phyloP scores from a whole-genome alignment of 2,329 filamentous ascomycete genomes.

The Diaporthe citri region DNA sequence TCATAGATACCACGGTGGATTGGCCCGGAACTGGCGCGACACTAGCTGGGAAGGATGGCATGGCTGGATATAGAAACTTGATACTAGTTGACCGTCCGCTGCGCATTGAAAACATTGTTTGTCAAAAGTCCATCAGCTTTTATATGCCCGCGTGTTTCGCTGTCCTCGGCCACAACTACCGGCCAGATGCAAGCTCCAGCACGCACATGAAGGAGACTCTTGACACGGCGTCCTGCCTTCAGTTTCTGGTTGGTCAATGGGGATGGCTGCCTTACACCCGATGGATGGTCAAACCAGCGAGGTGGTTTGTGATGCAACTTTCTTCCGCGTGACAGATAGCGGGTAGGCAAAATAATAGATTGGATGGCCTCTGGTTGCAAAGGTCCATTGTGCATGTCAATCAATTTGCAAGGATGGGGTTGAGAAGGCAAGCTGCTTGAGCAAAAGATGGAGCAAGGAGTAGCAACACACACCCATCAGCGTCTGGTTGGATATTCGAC shows the following conservation, averaged over 20 bases:
- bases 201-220: background rate
- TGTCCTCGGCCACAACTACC: background rate
- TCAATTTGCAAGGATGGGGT: background rate
- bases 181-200: background rate
- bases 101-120: slow-evolving; percentile 18
- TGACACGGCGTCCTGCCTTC: background rate
- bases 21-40: slow-evolving; percentile 27
- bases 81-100: slow-evolving; percentile 24
- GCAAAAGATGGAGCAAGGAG: background rate
- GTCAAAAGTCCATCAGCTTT: background rate
- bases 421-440: background rate
- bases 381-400: background rate
- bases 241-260: background rate
- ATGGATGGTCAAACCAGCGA: background rate
- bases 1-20: slow-evolving; percentile 36
- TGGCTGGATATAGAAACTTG: slow-evolving; percentile 13
- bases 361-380: too few relatives aligned
- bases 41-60: slow-evolving; percentile 29
- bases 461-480: background rate
- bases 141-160: too few relatives aligned
- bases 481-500: background rate
- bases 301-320: background rate
- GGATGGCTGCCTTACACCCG: background rate
- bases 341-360: too few relatives aligned
- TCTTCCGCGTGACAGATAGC: background rate